Evolutionary conservation across 2,329 filamentous ascomycete genomes (phyloP), one percentile per base, ranked within the genome.

Genomic region (Aureobasidium sp.): DNA sequence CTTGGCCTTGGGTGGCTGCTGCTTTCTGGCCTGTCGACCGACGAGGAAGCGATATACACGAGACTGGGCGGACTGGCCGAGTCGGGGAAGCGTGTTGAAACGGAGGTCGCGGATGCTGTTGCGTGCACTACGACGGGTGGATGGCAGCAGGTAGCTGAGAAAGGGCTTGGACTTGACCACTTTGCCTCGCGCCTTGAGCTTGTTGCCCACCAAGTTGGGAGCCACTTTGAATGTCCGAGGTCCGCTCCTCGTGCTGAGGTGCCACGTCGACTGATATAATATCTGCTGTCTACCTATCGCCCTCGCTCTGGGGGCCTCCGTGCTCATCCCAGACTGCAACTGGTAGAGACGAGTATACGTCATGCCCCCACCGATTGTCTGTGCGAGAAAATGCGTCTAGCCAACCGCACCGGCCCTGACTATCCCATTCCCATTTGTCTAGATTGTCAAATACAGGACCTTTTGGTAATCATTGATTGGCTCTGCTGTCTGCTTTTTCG

Each of bases 11-110:
- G 69, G n/a, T n/a, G n/a, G 64, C 51, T 64, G 64, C 45, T 66
- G 68, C 62, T 69, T 73, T 38, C 65, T 65, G 6, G 69, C 65
- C 63, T 90, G 86, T 54, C 83, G 82, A 66, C 80, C 78, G 64
- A 92, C 76, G 60, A 95, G 79, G 64, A 86, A 89, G 47, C 81
- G 81, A 70, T 94, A 95, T 65, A 96, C 84, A 60, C 85, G 83
- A 38, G 86, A 86, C 74, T 95, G 90, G 9, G 89, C 75, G 57
- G 81, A 79, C 70, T 86, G 84, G 68, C 87, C 88, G 67, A 89
- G 81, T 54, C 79, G 77, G 13, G 90, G 89, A 25, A 95, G 74
- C 5, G 83, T 89, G 67, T 91, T 84, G 80, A 90, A 83, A 64
- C 84, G 88, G 71, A 96, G 84, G 65, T 80, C 78, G 67, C 86